Evolutionary conservation across 169 alveolate species (phyloP).

Genomic region (Plasmodium gonderi): DNA sequence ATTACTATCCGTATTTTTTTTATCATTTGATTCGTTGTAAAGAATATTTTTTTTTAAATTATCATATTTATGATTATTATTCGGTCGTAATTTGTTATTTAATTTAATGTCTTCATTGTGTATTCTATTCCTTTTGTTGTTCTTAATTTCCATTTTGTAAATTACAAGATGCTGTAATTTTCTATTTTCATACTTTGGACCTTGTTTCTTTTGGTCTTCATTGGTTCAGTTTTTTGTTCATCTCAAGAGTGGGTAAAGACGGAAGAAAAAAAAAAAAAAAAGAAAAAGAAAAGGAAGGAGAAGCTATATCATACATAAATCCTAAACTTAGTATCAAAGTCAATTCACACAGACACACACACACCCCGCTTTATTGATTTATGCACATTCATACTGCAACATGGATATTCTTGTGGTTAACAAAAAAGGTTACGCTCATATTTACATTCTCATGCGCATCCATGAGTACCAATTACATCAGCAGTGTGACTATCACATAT

Average conservation of each 20-base stretch:
- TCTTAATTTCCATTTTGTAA: slow-evolving; percentile 38
- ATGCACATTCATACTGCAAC: not conserved
- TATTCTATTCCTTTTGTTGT: not conserved
- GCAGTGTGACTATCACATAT: not conserved
- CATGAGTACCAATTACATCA: not conserved
- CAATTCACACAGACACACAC: too few relatives aligned
- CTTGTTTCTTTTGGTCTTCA: not conserved
- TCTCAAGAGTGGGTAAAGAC: not conserved
- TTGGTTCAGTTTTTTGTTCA: not conserved
- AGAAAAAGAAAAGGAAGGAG: not conserved
- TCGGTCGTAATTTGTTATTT: not conserved
- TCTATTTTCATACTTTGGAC: not conserved
- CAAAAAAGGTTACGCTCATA: too few relatives aligned
- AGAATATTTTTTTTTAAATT: not conserved
- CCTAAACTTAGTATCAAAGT: not conserved
- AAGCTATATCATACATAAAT: not conserved
- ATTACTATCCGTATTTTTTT: slow-evolving; percentile 6
- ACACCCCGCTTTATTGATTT: not conserved
- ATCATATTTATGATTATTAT: not conserved
- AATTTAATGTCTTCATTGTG: not conserved
- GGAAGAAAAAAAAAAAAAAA: not conserved
- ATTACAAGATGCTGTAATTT: not conserved
- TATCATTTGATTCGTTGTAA: slow-evolving; percentile 15
- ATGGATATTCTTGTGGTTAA: not conserved
- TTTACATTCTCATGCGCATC: not conserved